A percentile compares a stretch with the other conserved stretches of the same genome.
Evolutionary conservation across 2,329 filamentous ascomycete species (phyloP).

Genomic region (Beauveria medogensis): DNA sequence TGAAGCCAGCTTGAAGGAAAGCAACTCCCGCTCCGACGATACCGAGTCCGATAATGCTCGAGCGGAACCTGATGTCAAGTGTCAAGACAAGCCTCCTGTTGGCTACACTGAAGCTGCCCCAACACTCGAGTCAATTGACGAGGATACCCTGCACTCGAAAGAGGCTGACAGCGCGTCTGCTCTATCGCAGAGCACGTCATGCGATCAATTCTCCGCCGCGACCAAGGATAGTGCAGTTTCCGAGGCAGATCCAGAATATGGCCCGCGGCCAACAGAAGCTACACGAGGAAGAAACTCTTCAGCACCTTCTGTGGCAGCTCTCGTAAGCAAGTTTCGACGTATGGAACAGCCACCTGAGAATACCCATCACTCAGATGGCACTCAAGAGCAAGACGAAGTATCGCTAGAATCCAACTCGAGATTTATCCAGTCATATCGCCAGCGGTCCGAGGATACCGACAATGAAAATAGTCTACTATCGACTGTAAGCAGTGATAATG

Average conservation of each 20-base stretch:
- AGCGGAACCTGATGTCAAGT: not conserved
- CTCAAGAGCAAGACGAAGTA: constrained; percentile 1
- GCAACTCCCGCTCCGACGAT: not conserved
- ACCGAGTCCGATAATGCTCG: not conserved
- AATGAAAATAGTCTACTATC: constrained; percentile 1
- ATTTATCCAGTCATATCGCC: constrained; percentile 10
- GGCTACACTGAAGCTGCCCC: not conserved
- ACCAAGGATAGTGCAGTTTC: not conserved
- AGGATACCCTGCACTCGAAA: not conserved
- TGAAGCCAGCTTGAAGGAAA: not conserved
- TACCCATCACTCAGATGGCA: not conserved
- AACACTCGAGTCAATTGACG: not conserved
- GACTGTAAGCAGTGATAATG: not conserved
- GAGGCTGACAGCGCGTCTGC: not conserved
- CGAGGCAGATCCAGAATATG: not conserved
- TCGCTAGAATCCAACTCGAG: constrained; percentile 5
- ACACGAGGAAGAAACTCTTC: constrained; percentile 4
- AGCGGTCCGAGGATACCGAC: constrained; percentile 4
- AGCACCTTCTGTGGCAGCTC: constrained; percentile 18
- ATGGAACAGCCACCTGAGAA: constrained; percentile 14
- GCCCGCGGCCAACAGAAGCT: not conserved
- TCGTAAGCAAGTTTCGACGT: constrained; percentile 19
- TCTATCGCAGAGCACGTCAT: not conserved
- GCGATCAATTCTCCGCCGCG: not conserved
- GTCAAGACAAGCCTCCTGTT: not conserved